Conservation (phyloP, 2,329 filamentous ascomycete species). For the Nothophaeocryptopus gaeumannii region DNA sequence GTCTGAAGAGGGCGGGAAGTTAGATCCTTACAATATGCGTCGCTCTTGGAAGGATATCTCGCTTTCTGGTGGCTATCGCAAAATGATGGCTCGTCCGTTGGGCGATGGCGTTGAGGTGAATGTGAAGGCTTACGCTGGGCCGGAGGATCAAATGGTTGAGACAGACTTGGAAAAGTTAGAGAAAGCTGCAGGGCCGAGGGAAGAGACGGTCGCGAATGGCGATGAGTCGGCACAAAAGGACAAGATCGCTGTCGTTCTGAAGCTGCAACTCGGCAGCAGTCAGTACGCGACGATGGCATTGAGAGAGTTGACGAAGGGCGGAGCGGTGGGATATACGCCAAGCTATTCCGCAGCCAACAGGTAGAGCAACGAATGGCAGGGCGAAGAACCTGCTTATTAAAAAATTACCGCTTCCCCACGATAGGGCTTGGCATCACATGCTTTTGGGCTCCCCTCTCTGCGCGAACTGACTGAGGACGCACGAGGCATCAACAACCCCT, state of each 20-base stretch:
- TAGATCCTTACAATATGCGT: slow-evolving; percentile 85
- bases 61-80: slow-evolving; percentile 83
- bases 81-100: slow-evolving; percentile 68
- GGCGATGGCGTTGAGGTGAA: slow-evolving; percentile 59
- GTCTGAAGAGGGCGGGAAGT: slow-evolving; percentile 68
- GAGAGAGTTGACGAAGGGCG: slow-evolving; percentile 70
- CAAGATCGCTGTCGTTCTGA: slow-evolving; percentile 67
- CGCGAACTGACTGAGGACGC: no score
- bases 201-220: slow-evolving; percentile 23
- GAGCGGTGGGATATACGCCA: slow-evolving; percentile 62
- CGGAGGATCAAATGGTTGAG: slow-evolving; percentile 79
- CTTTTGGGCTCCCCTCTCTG: no score
- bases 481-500: no score
- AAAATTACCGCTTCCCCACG: no score
- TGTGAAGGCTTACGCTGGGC: slow-evolving; percentile 66
- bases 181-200: slow-evolving; percentile 14
- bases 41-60: slow-evolving; percentile 83
- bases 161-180: slow-evolving; percentile 75
- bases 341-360: slow-evolving; percentile 50
- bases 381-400: no score
- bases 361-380: no score
- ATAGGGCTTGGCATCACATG: no score
- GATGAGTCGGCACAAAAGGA: slow-evolving; percentile 23
- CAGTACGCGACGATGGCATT: slow-evolving; percentile 84
- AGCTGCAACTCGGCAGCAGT: slow-evolving; percentile 72